Evolutionary conservation across 345 rosid species (phyloP).

Genomic region (Pelargonium nanum): DNA sequence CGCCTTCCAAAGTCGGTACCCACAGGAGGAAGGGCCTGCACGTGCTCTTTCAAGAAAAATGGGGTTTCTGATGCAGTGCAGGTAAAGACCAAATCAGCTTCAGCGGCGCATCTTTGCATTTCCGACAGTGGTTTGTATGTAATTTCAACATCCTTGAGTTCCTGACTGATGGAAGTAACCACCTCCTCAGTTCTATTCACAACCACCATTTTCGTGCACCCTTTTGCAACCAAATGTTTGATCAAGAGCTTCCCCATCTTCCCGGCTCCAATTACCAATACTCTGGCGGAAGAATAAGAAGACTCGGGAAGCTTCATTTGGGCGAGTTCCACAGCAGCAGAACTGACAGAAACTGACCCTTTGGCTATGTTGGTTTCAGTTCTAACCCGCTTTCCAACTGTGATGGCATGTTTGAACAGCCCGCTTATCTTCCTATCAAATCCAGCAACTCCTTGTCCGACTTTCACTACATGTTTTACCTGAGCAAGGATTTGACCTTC

Average conservation of each 20-base stretch:
- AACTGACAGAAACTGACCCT: slow-evolving; percentile 43
- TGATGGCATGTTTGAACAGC: slow-evolving; percentile 37
- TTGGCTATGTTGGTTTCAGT: slow-evolving; percentile 38
- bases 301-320: slow-evolving; percentile 34
- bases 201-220: slow-evolving; percentile 37
- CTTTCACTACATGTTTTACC: slow-evolving; percentile 44
- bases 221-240: slow-evolving; percentile 45
- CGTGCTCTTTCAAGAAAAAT: slow-evolving; percentile 29
- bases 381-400: slow-evolving; percentile 42
- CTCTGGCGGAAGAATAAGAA: slow-evolving; percentile 24
- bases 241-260: slow-evolving; percentile 50
- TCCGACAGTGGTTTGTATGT: slow-evolving; percentile 30
- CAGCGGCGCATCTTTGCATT: slow-evolving; percentile 28
- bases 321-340: slow-evolving; percentile 43
- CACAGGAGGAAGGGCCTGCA: slow-evolving; percentile 24
- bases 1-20: slow-evolving; percentile 29
- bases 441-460: slow-evolving; percentile 43
- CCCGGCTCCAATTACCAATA: slow-evolving; percentile 43
- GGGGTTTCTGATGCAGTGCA: slow-evolving; percentile 39
- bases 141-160: slow-evolving; percentile 29
- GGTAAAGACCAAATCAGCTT: slow-evolving; percentile 37
- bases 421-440: slow-evolving; percentile 44
- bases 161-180: slow-evolving; percentile 28
- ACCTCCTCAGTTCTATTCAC: slow-evolving; percentile 32
- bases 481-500: slow-evolving; percentile 47